phyloP scores from a whole-genome alignment of 768 basidiomycete genomes.

The Kwoniella mangroviensis region DNA sequence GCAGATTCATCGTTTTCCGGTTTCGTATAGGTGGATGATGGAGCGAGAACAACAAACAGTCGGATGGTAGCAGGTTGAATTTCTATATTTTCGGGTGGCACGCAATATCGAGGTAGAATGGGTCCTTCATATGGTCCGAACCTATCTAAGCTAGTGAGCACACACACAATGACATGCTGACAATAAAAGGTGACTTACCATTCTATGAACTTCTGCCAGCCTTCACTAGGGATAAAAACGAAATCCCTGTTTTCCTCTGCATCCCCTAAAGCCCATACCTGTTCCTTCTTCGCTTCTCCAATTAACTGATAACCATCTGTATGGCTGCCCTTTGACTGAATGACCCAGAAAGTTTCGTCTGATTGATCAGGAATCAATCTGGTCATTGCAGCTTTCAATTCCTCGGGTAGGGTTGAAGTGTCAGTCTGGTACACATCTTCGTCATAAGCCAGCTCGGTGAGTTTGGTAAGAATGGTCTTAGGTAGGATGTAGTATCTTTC shows the following conservation, averaged over 20 bases:
- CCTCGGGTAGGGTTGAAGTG: neutral
- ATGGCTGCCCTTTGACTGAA: constrained; percentile 29
- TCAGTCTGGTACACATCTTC: constrained; percentile 55
- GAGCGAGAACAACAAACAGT: constrained; percentile 30
- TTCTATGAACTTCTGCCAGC: constrained; percentile 69
- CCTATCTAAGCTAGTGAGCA: constrained; percentile 61
- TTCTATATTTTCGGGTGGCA: constrained; percentile 36
- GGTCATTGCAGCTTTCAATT: constrained; percentile 12
- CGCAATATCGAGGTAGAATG: constrained; percentile 30
- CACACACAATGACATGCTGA: neutral
- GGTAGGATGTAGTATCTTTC: constrained; percentile 42
- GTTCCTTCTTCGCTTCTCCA: constrained; percentile 22
- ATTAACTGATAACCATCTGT: constrained; percentile 49
- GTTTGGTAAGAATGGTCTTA: constrained; percentile 10
- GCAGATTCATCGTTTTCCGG: constrained; percentile 15
- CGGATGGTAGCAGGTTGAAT: constrained; percentile 38
- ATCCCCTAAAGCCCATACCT: constrained; percentile 22
- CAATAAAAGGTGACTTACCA: constrained; percentile 65
- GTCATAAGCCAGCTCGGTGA: constrained; percentile 55
- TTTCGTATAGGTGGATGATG: constrained; percentile 16
- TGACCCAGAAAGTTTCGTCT: constrained; percentile 61
- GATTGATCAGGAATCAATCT: constrained; percentile 22
- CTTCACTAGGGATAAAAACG: constrained; percentile 73
- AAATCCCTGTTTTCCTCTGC: constrained; percentile 69
- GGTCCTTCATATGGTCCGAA: constrained; percentile 66